phyloP scores from a whole-genome alignment of 1,284 basidiomycete genomes.

The Gastroboletus turbinatus region DNA sequence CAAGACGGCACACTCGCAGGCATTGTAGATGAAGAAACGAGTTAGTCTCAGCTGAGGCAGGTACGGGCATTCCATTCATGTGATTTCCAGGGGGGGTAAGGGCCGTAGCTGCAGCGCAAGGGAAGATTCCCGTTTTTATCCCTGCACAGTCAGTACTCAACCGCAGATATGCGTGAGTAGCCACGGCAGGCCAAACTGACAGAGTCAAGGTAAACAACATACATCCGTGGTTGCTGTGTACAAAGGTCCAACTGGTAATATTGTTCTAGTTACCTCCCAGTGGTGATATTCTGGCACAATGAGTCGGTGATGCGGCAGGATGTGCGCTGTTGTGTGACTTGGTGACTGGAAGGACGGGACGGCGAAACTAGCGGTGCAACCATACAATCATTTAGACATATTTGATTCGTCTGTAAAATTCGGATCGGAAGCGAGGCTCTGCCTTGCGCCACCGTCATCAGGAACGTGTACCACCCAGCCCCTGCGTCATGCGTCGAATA shows the following conservation, averaged over 20 bases:
- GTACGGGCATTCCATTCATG: not conserved
- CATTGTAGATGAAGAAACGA: too few species aligned
- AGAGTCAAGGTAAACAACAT: not conserved
- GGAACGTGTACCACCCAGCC: not conserved
- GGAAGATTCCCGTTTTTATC: not conserved
- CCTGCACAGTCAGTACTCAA: not conserved
- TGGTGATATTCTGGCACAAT: not conserved
- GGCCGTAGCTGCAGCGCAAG: not conserved
- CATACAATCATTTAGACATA: not conserved
- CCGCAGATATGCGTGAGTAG: not conserved
- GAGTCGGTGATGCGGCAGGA: not conserved
- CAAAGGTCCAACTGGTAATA: not conserved
- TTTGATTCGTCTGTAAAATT: not conserved
- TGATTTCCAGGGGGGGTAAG: not conserved
- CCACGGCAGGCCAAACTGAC: not conserved
- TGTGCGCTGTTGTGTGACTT: not conserved
- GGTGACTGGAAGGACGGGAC: not conserved
- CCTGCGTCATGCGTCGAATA: conserved; percentile 53
- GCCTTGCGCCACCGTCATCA: not conserved
- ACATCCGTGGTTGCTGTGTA: not conserved
- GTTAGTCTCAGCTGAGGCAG: not conserved
- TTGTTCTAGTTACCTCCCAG: not conserved
- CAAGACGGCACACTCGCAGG: too few species aligned
- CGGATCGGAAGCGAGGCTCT: too few species aligned
- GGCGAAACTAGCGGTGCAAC: not conserved